Evolutionary conservation across 495 filamentous ascomycete species (phyloP), one percentile per base, ranked within the genome.

Genomic region (Hypoxylon perforatum): DNA sequence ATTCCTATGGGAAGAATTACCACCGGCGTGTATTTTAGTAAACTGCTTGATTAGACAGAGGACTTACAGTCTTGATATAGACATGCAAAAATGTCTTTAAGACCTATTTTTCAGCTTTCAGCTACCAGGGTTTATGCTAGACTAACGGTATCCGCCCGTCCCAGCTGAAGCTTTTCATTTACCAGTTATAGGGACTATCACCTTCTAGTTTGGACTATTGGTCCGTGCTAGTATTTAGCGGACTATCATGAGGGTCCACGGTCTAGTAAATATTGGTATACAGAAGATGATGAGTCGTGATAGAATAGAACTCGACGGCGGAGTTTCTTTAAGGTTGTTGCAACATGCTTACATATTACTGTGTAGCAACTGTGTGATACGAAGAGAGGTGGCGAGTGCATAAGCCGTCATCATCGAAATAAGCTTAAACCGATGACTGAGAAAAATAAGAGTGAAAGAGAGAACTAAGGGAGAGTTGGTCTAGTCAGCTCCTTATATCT

Each of bases 71-170:
- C 52, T 22, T 63, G 45, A 66, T 61, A 60, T 47, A 55, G 44
- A 35, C 17, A 30, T 21, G n/a, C n/a, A 48, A 45, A 39, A 18
- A 42, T 15, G 33, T 35, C 39, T n/a, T n/a, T 42, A 41, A 54
- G 36, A 17, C 18, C 23, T 48, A 47, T 46, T 55, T 63, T 68
- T 63, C 65, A 68, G 59, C 60, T 63, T 63, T 52, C 54, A 63
- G 65, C 55, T 53, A 60, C 49, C 38, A 54, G 28, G 60, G 44
- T 18, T 50, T 35, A 49, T 63, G 49, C 19, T 30, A 63, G 46
- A 63, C 59, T 46, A 63, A 60, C 45, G 21, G 17, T 19, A 46
- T 12, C 48, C 22, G 30, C 44, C 25, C 11, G 38, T 33, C 55
- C 8, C 59, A 69, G 60, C 60, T 50, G 35, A 56, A 36, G 36